Percentiles rank a stretch among this genome's conserved stretches.
Conservation (phyloP, 495 filamentous ascomycete genomes). For the Penicillium egyptiacum region DNA sequence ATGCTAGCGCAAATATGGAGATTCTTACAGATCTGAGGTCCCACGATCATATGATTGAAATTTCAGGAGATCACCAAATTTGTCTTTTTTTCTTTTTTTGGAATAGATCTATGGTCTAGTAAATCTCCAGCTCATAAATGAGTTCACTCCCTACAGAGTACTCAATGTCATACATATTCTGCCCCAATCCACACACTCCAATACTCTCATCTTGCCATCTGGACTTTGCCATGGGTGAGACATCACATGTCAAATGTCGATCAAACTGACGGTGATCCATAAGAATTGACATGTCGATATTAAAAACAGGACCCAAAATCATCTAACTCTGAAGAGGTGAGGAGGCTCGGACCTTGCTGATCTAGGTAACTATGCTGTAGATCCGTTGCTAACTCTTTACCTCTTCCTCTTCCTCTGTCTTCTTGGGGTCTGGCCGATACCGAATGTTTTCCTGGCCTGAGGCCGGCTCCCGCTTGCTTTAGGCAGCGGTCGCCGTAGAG, state of each 20-base stretch:
- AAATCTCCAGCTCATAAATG: neutral
- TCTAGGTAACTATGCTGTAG: neutral
- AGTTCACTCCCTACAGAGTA: too few relatives aligned
- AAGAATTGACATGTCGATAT: neutral
- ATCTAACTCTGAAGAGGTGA: neutral
- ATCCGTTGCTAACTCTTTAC: neutral
- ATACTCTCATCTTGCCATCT: neutral
- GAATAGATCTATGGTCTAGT: too few relatives aligned
- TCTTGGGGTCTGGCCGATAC: neutral
- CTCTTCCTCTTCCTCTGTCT: neutral
- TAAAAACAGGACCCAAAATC: neutral
- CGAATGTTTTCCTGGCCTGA: neutral
- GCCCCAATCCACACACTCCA: neutral
- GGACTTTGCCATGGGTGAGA: neutral
- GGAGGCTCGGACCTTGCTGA: neutral
- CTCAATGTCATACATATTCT: neutral
- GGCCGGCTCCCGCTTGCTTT: neutral
- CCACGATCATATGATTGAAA: neutral
- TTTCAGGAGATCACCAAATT: neutral
- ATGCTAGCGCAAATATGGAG: neutral
- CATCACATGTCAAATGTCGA: slow-evolving; percentile 3
- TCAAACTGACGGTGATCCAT: slow-evolving; percentile 1
- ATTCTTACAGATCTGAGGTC: neutral
- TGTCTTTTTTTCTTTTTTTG: neutral
- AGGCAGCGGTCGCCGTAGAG: neutral